Base-by-base conservation (phyloP, 306 rosid species). In the Prunus salicina region DNA sequence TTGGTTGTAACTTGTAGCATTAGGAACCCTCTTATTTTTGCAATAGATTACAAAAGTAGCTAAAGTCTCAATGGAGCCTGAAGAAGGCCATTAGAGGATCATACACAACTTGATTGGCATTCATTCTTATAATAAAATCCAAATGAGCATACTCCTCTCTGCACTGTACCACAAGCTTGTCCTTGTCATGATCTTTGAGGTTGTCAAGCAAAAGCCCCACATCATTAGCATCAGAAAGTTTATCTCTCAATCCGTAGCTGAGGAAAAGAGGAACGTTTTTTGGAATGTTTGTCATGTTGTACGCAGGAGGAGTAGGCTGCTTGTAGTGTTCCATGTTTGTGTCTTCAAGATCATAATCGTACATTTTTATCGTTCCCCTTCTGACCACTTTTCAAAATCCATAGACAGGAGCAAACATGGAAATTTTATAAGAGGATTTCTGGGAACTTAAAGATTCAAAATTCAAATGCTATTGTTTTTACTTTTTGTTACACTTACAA, bases 71-170 rank as follows among this genome's bases (percentile, higher is more conserved):
- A 57, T 87, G 86, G 76, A 78, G 22, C 69, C 67, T 79, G 64
- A 93, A 83, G 91, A 93, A 93, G 80, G 94, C 83, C 47, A 93
- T 78, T 22, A 90, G 82, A 80, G 97, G 96, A 60, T 87, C 89
- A 81, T 90, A 90, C 25, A 89, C 86, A 80, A 76, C 86, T 82
- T 80, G 83, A 69, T 85, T 80, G 62, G 96, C 97, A 81, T 85
- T 90, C 67, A 71, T 85, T 25, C 85, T 93, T 92, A 93, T 82
- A 76, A 93, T 89, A 84, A 82, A 93, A 87, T 90, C 97, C 27
- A 89, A 76, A 86, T 93, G 97, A 63, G 94, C 97, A 86, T 93
- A 90, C 68, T 90, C 91, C 67, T 89, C 86, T 53, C 82, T 74
- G 56, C 75, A 90, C 81, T 86, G 91, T 43, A 86, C 89, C 9